phyloP scores from a whole-genome alignment of 129 eudicot species.

The Calendula officinalis region DNA sequence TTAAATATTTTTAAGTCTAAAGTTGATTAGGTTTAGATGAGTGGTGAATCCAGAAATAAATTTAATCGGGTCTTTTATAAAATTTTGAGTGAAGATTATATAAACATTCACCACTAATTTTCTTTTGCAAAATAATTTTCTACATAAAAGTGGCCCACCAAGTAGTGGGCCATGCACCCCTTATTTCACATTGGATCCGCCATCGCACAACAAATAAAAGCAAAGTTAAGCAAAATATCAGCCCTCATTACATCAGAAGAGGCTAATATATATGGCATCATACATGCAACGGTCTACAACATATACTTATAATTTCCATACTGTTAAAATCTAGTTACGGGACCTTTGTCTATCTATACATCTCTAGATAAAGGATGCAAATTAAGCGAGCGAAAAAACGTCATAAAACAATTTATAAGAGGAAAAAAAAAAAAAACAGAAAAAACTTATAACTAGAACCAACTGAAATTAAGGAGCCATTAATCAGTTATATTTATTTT shows the following conservation, averaged over 20 bases:
- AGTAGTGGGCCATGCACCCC: no score
- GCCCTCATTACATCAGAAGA: constrained; percentile 19
- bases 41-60: no score
- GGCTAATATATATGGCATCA: constrained; percentile 12
- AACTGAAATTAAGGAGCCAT: constrained; percentile 8
- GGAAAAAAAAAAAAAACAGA: neutral
- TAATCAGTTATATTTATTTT: constrained; percentile 10
- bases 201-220: constrained; percentile 13
- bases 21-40: no score
- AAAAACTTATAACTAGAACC: constrained; percentile 14
- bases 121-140: no score
- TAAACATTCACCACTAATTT: no score
- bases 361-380: constrained; percentile 38
- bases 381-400: constrained; percentile 14
- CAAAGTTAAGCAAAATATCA: constrained; percentile 19
- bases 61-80: no score
- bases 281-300: constrained; percentile 18
- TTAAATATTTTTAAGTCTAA: no score
- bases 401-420: constrained; percentile 13
- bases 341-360: constrained; percentile 48
- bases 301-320: constrained; percentile 37
- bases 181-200: neutral
- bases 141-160: no score
- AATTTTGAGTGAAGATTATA: no score
- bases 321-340: constrained; percentile 32